Conservation (phyloP, 257 asterid genomes). For the Solanum pimpinellifolium region DNA sequence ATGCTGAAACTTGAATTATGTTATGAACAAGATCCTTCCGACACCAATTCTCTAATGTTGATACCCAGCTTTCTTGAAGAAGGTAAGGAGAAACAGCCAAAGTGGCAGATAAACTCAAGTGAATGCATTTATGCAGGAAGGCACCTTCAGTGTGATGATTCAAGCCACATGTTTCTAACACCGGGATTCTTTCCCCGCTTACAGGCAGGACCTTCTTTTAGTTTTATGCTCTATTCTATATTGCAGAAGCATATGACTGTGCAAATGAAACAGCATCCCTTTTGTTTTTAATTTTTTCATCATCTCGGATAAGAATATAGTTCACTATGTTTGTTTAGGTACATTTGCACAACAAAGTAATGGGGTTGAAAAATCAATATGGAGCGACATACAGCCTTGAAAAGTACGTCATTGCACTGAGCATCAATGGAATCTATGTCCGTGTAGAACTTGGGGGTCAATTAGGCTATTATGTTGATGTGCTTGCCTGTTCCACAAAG, state of each 20-base stretch:
- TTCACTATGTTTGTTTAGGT: slow-evolving; percentile 31
- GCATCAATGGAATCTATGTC: slow-evolving; percentile 55
- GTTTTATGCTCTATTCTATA: neutral
- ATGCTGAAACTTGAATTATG: slow-evolving; percentile 82
- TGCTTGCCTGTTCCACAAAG: slow-evolving; percentile 68
- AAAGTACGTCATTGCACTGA: slow-evolving; percentile 52
- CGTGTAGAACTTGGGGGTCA: slow-evolving; percentile 78
- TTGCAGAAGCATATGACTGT: neutral
- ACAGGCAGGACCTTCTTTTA: slow-evolving; percentile 41
- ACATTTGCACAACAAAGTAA: slow-evolving; percentile 64
- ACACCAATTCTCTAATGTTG: slow-evolving; percentile 40
- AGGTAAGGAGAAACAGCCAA: slow-evolving; percentile 55
- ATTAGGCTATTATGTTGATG: slow-evolving; percentile 48
- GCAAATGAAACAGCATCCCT: neutral
- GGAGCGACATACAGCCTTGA: slow-evolving; percentile 73
- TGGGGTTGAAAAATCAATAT: slow-evolving; percentile 48
- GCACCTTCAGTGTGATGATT: slow-evolving; percentile 68
- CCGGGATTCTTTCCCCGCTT: slow-evolving; percentile 77
- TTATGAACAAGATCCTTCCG: slow-evolving; percentile 57
- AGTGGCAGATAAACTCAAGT: slow-evolving; percentile 35
- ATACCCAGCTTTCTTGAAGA: slow-evolving; percentile 65
- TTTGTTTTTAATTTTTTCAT: neutral
- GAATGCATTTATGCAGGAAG: slow-evolving; percentile 57
- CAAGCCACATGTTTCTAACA: slow-evolving; percentile 58
- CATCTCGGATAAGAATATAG: neutral